Evolutionary conservation across 2,329 filamentous ascomycete genomes (phyloP).

Genomic region (Colletotrichum simmondsii): DNA sequence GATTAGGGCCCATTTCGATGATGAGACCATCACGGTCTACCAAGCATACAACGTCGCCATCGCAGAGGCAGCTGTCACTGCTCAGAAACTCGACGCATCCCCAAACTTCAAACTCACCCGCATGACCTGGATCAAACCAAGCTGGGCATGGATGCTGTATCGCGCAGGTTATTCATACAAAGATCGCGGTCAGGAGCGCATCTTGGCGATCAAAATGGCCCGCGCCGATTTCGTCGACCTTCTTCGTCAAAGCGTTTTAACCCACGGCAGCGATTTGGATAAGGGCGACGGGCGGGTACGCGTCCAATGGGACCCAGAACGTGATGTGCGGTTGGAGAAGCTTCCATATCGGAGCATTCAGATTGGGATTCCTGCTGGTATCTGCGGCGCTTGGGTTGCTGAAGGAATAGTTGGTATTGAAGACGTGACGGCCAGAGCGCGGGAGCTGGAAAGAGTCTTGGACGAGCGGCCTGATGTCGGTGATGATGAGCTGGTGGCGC

Average conservation of each 20-base stretch:
- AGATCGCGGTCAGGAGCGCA: constrained; percentile 62
- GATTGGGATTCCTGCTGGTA: constrained; percentile 63
- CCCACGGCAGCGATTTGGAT: constrained; percentile 24
- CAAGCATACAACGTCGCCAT: constrained; percentile 68
- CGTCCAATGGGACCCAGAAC: constrained; percentile 75
- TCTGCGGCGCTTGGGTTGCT: constrained; percentile 58
- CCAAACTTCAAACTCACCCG: constrained; percentile 62
- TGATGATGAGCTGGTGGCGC: constrained; percentile 47
- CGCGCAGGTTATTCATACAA: constrained; percentile 70
- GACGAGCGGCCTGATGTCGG: constrained; percentile 50
- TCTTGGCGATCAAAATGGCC: constrained; percentile 67
- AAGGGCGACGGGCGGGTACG: constrained; percentile 49
- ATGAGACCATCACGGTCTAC: constrained; percentile 67
- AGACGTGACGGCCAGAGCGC: constrained; percentile 67
- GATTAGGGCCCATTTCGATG: constrained; percentile 63
- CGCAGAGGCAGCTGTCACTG: constrained; percentile 60
- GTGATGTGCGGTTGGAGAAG: constrained; percentile 55
- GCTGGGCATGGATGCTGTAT: constrained; percentile 74
- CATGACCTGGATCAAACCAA: constrained; percentile 75
- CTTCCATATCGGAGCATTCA: constrained; percentile 67
- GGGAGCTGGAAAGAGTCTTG: constrained; percentile 56
- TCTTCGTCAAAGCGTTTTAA: constrained; percentile 49
- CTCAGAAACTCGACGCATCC: constrained; percentile 63
- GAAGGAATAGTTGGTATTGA: constrained; percentile 65
- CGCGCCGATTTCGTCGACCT: constrained; percentile 60